Conservation (phyloP, 2,329 filamentous ascomycete genomes). For the Coniochaeta sp. region DNA sequence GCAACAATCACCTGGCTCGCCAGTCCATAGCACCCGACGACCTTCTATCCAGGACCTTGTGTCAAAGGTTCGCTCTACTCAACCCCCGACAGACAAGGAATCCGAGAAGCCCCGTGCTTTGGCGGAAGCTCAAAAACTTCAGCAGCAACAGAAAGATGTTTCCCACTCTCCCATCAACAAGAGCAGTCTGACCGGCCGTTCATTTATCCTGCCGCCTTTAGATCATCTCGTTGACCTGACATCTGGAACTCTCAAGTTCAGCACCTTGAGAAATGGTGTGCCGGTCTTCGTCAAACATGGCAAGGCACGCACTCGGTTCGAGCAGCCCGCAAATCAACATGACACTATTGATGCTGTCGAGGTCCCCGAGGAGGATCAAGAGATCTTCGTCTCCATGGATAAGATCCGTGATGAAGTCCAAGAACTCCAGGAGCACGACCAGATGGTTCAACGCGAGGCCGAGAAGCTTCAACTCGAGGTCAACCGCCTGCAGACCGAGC, state of each 20-base stretch:
- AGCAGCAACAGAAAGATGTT: neutral
- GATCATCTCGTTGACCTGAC: slow-evolving; percentile 50
- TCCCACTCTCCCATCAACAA: slow-evolving; percentile 7
- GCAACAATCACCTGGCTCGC: neutral
- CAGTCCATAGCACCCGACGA: neutral
- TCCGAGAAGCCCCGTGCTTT: neutral
- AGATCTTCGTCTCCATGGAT: slow-evolving; percentile 54
- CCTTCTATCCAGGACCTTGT: slow-evolving; percentile 9
- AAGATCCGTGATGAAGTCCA: slow-evolving; percentile 52
- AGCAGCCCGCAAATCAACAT: slow-evolving; percentile 29
- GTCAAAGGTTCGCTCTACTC: neutral
- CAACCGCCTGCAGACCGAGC: slow-evolving; percentile 38
- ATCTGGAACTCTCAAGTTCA: slow-evolving; percentile 45
- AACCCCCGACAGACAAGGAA: neutral
- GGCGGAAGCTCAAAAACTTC: too few relatives aligned
- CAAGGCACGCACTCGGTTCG: slow-evolving; percentile 36
- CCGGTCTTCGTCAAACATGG: slow-evolving; percentile 49
- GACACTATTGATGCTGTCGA: slow-evolving; percentile 42
- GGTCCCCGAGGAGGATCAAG: slow-evolving; percentile 45
- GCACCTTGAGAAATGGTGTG: slow-evolving; percentile 43
- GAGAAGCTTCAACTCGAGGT: slow-evolving; percentile 45
- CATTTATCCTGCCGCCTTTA: slow-evolving; percentile 47
- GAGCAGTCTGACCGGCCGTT: slow-evolving; percentile 30
- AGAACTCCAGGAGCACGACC: slow-evolving; percentile 47
- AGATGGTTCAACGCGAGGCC: slow-evolving; percentile 46